Percentiles rank a stretch among this genome's conserved stretches.
Conservation (phyloP, 2,329 filamentous ascomycete genomes). For the Sporothrix brunneoviolacea region DNA sequence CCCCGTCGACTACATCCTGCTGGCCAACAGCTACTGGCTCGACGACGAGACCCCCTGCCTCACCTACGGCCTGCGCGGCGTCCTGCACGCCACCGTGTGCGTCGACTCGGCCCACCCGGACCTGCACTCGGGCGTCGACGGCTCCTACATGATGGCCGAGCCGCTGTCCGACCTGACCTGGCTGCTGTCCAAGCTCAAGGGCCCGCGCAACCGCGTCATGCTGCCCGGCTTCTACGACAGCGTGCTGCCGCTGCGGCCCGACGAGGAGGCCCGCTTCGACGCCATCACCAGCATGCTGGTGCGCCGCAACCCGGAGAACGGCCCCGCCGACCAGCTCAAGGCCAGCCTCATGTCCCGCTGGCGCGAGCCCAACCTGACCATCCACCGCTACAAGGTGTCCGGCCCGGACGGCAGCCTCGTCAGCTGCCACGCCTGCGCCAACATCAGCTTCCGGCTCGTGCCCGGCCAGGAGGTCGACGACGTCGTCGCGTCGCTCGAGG, state of each 20-base stretch:
- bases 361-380: constrained; percentile 90
- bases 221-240: constrained; percentile 86
- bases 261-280: constrained; percentile 74
- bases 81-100: constrained; percentile 86
- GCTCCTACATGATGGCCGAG: constrained; percentile 82
- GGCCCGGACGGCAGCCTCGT: constrained; percentile 90
- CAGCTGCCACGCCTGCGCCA: constrained; percentile 78
- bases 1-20: constrained; percentile 83
- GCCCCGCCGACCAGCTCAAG: constrained; percentile 63
- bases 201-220: constrained; percentile 69
- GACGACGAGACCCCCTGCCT: constrained; percentile 93
- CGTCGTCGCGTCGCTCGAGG: constrained; percentile 61
- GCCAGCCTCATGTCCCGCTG: constrained; percentile 85
- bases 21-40: constrained; percentile 98
- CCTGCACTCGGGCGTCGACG: constrained; percentile 93
- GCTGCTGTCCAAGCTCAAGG: constrained; percentile 75
- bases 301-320: constrained; percentile 56
- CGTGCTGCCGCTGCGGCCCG: constrained; percentile 65
- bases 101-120: constrained; percentile 83
- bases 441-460: constrained; percentile 84
- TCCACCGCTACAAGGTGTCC: constrained; percentile 88
- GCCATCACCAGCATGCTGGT: constrained; percentile 76
- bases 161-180: constrained; percentile 85
- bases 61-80: constrained; percentile 88
- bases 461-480: constrained; percentile 82